phyloP scores from a whole-genome alignment of 306 rosid species.

The Quercus aquifolioides region DNA sequence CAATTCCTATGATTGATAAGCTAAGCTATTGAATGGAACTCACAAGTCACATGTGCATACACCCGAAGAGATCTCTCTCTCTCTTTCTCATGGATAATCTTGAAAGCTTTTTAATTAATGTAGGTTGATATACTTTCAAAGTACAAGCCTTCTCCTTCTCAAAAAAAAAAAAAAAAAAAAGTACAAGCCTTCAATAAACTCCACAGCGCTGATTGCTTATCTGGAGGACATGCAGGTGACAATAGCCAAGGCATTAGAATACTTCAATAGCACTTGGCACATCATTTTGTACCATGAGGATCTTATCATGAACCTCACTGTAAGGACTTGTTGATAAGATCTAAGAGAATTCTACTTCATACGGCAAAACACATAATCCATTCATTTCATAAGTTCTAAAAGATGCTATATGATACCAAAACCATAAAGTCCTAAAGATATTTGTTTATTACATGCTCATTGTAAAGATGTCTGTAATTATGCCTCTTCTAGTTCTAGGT shows the following conservation, averaged over 20 bases:
- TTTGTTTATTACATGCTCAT: too few species aligned
- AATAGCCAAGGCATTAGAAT: conserved; percentile 55
- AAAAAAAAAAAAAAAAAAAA: background rate
- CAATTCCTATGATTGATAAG: conserved; percentile 85
- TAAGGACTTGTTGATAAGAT: conserved; percentile 37
- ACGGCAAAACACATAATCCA: too few species aligned
- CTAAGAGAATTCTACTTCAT: too few species aligned
- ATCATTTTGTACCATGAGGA: conserved; percentile 81
- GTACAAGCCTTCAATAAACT: conserved; percentile 74
- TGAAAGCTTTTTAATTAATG: conserved; percentile 15
- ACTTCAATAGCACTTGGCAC: conserved; percentile 76
- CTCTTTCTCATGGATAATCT: conserved; percentile 3
- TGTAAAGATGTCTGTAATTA: background rate
- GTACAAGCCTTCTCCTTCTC: conserved; percentile 52
- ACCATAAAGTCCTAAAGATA: too few species aligned
- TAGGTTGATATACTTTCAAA: conserved; percentile 79
- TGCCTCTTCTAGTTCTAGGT: background rate
- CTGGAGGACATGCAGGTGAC: conserved; percentile 65
- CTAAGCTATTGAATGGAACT: conserved; percentile 90
- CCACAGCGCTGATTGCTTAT: conserved; percentile 51
- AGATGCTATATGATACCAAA: too few species aligned
- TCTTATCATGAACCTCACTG: conserved; percentile 61
- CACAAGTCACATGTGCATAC: conserved; percentile 96
- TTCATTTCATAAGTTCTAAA: too few species aligned
- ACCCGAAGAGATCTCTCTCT: conserved; percentile 61